Percentiles rank a stretch among this genome's conserved stretches.
Conservation (phyloP, 2,329 filamentous ascomycete species). For the Xylariaceae sp. region DNA sequence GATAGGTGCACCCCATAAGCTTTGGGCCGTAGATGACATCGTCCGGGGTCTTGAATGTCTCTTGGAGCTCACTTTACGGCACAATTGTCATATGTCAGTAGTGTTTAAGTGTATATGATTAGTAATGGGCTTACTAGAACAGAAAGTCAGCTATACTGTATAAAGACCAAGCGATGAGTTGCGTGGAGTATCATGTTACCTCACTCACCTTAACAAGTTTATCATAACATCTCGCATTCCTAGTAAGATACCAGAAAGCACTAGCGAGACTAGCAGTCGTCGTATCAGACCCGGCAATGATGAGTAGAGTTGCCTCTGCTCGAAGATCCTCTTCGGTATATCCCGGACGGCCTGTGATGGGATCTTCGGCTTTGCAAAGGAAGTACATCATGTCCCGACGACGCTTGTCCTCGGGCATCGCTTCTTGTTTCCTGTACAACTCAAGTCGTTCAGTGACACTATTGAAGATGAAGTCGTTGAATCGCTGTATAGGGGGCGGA, state of each 20-base stretch:
- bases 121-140: no score
- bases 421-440: constrained; percentile 12
- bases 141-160: no score
- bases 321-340: constrained; percentile 17
- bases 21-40: constrained; percentile 20
- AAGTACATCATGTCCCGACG: constrained; percentile 25
- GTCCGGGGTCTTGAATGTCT: constrained; percentile 11
- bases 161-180: no score
- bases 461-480: constrained; percentile 15
- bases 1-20: constrained; percentile 18
- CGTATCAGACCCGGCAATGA: constrained; percentile 24
- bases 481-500: constrained; percentile 11
- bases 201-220: constrained; percentile 15
- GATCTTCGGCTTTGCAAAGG: constrained; percentile 15
- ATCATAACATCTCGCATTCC: constrained; percentile 2
- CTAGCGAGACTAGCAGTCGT: constrained; percentile 15
- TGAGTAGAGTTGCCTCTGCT: constrained; percentile 18
- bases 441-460: constrained; percentile 15
- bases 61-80: constrained; percentile 17
- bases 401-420: constrained; percentile 13
- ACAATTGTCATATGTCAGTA: no score
- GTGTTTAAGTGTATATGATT: no score
- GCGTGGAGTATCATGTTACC: no score
- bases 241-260: constrained; percentile 21
- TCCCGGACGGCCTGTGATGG: constrained; percentile 9